Conservation (phyloP, 495 filamentous ascomycete genomes). For the Aspergillus wentii region DNA sequence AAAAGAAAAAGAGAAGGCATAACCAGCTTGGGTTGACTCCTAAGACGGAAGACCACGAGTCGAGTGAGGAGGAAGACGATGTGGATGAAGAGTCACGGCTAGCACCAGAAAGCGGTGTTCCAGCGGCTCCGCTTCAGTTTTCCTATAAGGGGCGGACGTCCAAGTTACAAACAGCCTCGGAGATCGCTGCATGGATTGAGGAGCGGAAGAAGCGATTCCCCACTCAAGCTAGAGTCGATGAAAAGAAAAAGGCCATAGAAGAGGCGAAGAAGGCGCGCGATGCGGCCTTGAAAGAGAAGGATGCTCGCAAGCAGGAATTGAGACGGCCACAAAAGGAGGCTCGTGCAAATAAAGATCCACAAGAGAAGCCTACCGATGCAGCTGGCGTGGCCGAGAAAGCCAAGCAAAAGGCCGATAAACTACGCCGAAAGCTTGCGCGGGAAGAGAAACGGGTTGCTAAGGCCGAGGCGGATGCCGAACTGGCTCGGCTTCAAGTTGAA, state of each 20-base stretch:
- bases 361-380: constrained; percentile 20
- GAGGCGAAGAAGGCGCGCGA: constrained; percentile 37
- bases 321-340: constrained; percentile 26
- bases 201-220: constrained; percentile 76
- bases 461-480: constrained; percentile 44
- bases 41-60: constrained; percentile 64
- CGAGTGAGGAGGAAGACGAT: constrained; percentile 67
- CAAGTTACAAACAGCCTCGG: constrained; percentile 50
- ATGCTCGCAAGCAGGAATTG: constrained; percentile 21
- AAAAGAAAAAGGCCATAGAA: constrained; percentile 41
- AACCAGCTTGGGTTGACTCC: constrained; percentile 80
- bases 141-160: constrained; percentile 37
- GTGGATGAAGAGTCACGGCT: constrained; percentile 60
- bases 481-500: constrained; percentile 33
- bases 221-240: constrained; percentile 57
- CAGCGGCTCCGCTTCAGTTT: constrained; percentile 34
- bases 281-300: constrained; percentile 21
- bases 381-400: constrained; percentile 36
- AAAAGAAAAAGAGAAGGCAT: constrained; percentile 74
- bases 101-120: constrained; percentile 22
- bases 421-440: constrained; percentile 39
- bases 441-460: constrained; percentile 45
- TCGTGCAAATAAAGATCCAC: constrained; percentile 18
- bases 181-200: constrained; percentile 73
- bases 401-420: constrained; percentile 46